Evolutionary conservation across 2,329 filamentous ascomycete genomes (phyloP).

Genomic region (Zymoseptoria ardabiliae): DNA sequence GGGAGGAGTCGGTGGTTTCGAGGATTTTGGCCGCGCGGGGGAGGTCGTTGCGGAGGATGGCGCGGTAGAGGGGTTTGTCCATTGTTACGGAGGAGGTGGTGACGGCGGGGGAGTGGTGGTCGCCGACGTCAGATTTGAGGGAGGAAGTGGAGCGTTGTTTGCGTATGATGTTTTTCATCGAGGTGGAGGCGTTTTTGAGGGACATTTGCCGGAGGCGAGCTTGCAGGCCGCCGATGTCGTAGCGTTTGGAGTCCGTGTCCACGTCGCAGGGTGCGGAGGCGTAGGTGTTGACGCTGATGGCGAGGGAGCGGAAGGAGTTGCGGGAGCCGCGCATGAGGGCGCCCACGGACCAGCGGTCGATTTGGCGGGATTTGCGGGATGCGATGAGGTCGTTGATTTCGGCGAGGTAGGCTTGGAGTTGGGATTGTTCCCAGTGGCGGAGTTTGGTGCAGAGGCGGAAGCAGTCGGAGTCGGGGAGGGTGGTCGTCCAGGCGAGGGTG

Average conservation of each 20-base stretch:
- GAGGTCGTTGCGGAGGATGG: slow-evolving; percentile 13
- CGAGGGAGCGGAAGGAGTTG: slow-evolving; percentile 17
- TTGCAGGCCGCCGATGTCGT: slow-evolving; percentile 21
- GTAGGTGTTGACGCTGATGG: slow-evolving; percentile 21
- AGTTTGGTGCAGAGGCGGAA: slow-evolving; percentile 19
- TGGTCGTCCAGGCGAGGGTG: slow-evolving; percentile 2
- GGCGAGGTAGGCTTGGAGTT: slow-evolving; percentile 21
- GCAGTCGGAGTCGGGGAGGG: slow-evolving; percentile 18
- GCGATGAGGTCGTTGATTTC: slow-evolving; percentile 18
- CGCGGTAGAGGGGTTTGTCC: slow-evolving; percentile 13
- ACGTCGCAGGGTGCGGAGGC: slow-evolving; percentile 23
- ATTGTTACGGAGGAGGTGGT: slow-evolving; percentile 4
- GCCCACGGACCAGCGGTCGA: slow-evolving; percentile 21
- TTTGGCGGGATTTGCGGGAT: slow-evolving; percentile 9
- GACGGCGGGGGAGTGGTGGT: neutral
- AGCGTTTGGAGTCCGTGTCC: slow-evolving; percentile 10
- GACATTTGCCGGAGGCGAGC: slow-evolving; percentile 20
- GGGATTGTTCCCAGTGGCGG: slow-evolving; percentile 23
- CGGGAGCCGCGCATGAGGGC: slow-evolving; percentile 12
- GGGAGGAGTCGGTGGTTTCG: slow-evolving; percentile 9
- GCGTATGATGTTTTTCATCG: slow-evolving; percentile 3
- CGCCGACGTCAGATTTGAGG: neutral
- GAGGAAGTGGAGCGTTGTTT: neutral
- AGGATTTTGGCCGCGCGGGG: slow-evolving; percentile 13
- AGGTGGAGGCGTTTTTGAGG: slow-evolving; percentile 10